phyloP scores from a whole-genome alignment of 169 alveolate genomes.

The Perkinsus marinus region DNA sequence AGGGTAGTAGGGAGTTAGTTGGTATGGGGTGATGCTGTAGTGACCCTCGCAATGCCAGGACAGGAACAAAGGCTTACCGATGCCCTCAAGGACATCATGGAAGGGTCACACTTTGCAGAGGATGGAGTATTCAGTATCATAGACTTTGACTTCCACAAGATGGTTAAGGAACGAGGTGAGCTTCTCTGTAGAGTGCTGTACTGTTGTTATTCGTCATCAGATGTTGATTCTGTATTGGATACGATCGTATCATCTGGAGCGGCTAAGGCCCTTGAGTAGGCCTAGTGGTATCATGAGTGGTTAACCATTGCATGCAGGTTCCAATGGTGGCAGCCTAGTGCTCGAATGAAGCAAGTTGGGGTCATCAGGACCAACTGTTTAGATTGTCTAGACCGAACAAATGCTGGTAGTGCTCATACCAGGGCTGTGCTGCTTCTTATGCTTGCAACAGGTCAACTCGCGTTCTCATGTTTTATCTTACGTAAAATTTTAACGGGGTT shows the following conservation, averaged over 20 bases:
- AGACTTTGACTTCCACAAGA: not conserved
- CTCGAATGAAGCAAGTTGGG: constrained; percentile 48
- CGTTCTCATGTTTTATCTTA: not conserved
- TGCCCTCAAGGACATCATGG: not conserved
- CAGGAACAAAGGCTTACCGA: not conserved
- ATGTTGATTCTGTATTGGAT: not conserved
- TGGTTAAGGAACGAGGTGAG: not conserved
- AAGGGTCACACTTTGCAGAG: not conserved
- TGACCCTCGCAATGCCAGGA: not conserved
- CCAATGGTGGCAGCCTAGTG: not conserved
- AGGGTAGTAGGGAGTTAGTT: not conserved
- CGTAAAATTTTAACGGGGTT: not conserved
- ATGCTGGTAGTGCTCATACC: constrained; percentile 23
- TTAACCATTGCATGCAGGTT: not conserved
- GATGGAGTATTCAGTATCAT: not conserved
- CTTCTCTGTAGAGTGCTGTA: not conserved
- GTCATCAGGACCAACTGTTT: constrained; percentile 70
- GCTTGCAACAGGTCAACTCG: not conserved
- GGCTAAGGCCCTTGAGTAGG: not conserved
- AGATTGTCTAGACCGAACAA: constrained; percentile 75
- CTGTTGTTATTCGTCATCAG: not conserved
- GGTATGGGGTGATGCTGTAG: not conserved
- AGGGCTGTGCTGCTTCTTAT: not conserved
- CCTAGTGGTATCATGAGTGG: not conserved
- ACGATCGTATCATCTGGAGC: not conserved